Conservation (phyloP, 148 eudicot species). For the Vaccinium vitisidaea region DNA sequence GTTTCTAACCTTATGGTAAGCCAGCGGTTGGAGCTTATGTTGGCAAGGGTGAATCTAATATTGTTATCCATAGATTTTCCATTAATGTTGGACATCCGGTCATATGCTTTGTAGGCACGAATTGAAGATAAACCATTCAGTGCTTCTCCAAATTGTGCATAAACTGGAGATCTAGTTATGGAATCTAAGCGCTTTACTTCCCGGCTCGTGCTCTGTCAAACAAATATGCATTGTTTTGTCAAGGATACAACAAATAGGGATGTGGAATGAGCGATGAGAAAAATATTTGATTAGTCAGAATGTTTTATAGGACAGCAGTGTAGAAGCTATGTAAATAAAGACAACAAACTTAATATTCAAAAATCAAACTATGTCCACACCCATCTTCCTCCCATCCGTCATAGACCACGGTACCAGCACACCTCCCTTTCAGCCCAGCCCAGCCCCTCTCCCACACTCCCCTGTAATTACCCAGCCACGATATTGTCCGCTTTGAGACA, state of each 20-base stretch:
- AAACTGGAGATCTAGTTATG: slow-evolving; percentile 60
- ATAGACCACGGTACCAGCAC: neutral
- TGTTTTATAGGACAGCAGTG: neutral
- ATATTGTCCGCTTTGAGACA: neutral
- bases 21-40: slow-evolving; percentile 56
- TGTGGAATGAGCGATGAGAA: neutral
- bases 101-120: slow-evolving; percentile 66
- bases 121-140: slow-evolving; percentile 55
- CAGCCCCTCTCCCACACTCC: neutral
- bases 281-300: neutral
- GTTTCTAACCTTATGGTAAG: slow-evolving; percentile 55
- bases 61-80: slow-evolving; percentile 64
- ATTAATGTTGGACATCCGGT: slow-evolving; percentile 42
- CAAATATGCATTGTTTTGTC: neutral
- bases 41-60: slow-evolving; percentile 45
- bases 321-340: slow-evolving; percentile 4
- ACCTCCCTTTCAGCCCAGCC: neutral
- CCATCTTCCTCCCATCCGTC: neutral
- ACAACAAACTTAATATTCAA: neutral
- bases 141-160: slow-evolving; percentile 66
- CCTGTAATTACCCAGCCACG: neutral
- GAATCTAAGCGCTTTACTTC: slow-evolving; percentile 64
- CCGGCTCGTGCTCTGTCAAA: slow-evolving; percentile 50
- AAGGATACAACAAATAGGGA: neutral
- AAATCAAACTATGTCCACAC: neutral